phyloP scores from a whole-genome alignment of 306 rosid genomes.

The Acmispon strigosus region DNA sequence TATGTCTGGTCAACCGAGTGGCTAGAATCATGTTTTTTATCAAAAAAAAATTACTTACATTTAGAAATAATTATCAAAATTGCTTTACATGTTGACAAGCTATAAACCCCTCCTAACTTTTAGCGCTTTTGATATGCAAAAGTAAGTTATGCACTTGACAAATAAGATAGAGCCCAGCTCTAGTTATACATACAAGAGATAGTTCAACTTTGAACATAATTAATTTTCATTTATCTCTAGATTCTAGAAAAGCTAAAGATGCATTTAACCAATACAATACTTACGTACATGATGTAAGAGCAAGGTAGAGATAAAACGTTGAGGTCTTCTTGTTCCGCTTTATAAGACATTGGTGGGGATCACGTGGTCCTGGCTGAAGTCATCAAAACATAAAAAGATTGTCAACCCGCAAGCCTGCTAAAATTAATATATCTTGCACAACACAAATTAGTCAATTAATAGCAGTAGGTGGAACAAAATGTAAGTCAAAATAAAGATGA shows the following conservation, averaged over 20 bases:
- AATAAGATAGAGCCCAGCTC: not conserved
- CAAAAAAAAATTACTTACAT: not conserved
- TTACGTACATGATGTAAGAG: constrained; percentile 79
- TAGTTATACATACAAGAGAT: not conserved
- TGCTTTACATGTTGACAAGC: not conserved
- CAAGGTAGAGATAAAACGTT: constrained; percentile 72
- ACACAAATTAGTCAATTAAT: not conserved
- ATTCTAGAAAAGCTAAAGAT: not conserved
- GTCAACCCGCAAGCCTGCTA: constrained; percentile 20
- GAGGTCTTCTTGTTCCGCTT: constrained; percentile 87
- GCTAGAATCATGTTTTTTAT: not conserved
- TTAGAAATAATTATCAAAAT: no score
- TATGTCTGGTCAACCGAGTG: constrained; percentile 22
- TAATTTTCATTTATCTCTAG: constrained; percentile 12
- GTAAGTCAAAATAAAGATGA: not conserved
- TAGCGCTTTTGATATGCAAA: not conserved
- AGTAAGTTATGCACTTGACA: not conserved
- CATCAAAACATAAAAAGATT: constrained; percentile 24
- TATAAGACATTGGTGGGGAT: constrained; percentile 84
- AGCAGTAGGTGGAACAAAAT: not conserved
- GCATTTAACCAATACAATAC: constrained; percentile 18
- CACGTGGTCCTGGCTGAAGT: constrained; percentile 84
- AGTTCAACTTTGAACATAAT: not conserved
- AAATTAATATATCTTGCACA: not conserved
- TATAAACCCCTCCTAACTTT: not conserved